A percentile compares a stretch with the other conserved stretches of the same genome.
Evolutionary conservation across 2,329 filamentous ascomycete genomes (phyloP).

Genomic region (Coniochaeta prunicola): DNA sequence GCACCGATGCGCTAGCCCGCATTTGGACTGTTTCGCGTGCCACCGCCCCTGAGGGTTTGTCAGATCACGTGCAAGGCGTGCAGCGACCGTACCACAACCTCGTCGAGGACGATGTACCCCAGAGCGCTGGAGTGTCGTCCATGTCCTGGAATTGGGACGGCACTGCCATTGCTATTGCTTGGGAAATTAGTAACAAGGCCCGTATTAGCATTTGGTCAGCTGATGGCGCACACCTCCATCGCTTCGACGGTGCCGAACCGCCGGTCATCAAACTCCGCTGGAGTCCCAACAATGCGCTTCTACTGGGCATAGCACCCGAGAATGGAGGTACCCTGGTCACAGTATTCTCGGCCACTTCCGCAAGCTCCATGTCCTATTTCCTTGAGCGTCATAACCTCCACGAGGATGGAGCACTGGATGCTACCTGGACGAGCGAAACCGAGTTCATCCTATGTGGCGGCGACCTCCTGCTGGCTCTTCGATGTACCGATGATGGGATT

Average conservation of each 20-base stretch:
- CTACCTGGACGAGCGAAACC: slow-evolving; percentile 49
- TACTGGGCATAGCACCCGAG: slow-evolving; percentile 50
- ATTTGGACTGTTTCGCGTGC: slow-evolving; percentile 58
- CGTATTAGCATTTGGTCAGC: slow-evolving; percentile 48
- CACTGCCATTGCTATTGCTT: slow-evolving; percentile 48
- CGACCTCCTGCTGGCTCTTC: slow-evolving; percentile 42
- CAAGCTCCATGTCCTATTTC: slow-evolving; percentile 38
- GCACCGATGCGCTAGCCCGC: slow-evolving; percentile 63
- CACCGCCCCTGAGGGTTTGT: slow-evolving; percentile 35
- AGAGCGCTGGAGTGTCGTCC: slow-evolving; percentile 46
- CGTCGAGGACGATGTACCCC: slow-evolving; percentile 45
- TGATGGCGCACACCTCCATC: slow-evolving; percentile 43
- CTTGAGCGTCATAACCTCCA: slow-evolving; percentile 43
- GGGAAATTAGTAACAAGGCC: slow-evolving; percentile 45
- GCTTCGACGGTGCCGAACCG: slow-evolving; percentile 51
- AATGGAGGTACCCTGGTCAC: slow-evolving; percentile 48
- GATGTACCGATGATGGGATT: slow-evolving; percentile 39
- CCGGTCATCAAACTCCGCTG: slow-evolving; percentile 55
- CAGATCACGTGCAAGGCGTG: slow-evolving; percentile 35
- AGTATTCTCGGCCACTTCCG: slow-evolving; percentile 38
- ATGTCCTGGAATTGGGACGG: slow-evolving; percentile 56
- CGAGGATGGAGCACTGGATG: slow-evolving; percentile 45
- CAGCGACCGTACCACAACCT: slow-evolving; percentile 38
- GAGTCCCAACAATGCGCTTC: slow-evolving; percentile 47
- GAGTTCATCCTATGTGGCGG: slow-evolving; percentile 55